Conservation (phyloP, 495 filamentous ascomycete genomes). For the Xylaria curta region DNA sequence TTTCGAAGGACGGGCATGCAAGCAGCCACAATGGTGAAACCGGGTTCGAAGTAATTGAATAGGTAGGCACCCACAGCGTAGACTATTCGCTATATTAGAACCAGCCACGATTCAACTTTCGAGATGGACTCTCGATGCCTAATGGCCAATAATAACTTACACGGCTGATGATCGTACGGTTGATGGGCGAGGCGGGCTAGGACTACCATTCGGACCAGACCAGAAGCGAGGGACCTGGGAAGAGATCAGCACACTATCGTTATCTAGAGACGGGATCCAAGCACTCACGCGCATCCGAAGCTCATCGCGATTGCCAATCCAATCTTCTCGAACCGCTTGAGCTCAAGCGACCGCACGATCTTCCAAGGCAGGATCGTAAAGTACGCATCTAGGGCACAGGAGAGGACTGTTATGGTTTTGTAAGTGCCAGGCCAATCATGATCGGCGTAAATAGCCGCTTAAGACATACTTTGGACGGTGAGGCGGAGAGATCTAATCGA, state of each 20-base stretch:
- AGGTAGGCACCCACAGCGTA: conserved; percentile 24
- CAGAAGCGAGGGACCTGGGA: conserved; percentile 21
- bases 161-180: conserved; percentile 23
- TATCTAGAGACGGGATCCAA: background rate
- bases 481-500: conserved; percentile 17
- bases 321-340: conserved; percentile 26
- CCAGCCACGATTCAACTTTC: background rate
- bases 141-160: conserved; percentile 9
- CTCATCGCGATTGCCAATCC: conserved; percentile 26
- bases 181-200: conserved; percentile 9
- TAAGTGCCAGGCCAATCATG: background rate
- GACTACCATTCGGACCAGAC: conserved; percentile 9
- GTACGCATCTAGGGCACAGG: conserved; percentile 25
- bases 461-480: conserved; percentile 18
- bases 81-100: conserved; percentile 15
- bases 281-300: conserved; percentile 23
- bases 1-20: conserved; percentile 28
- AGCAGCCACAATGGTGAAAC: conserved; percentile 22
- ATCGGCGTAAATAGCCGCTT: background rate
- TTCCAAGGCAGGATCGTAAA: conserved; percentile 26
- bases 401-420: conserved; percentile 12
- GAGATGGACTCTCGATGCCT: background rate
- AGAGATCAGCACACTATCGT: background rate
- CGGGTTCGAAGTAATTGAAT: conserved; percentile 26
- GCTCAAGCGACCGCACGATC: conserved; percentile 25